Evolutionary conservation across 805 yeast species (phyloP), one percentile per base, ranked within the genome.

Genomic region (Candida lessepsii): DNA sequence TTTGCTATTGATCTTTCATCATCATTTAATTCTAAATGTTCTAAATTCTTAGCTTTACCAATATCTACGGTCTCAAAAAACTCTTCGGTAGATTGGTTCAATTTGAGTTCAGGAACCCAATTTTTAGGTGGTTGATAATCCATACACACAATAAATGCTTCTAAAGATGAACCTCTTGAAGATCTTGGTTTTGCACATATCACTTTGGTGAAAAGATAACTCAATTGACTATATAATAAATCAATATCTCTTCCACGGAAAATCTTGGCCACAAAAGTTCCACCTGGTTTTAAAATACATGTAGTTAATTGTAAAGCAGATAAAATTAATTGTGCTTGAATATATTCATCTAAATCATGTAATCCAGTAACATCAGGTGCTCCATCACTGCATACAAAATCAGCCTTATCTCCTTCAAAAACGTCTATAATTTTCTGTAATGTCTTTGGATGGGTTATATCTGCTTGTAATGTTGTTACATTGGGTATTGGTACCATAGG

Each of bases 331-430:
- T 93, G 98, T 2, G 96, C 96, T 66, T 93, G 99, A 42, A 93
- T 86, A 58, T 91, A 93, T 61, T 93, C 99, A 60, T 93, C 99
- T 44, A 93, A 69, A 62, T 93, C 99, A 58, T 93, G 99, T 37
- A 93, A 64, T 1, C 99, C 99, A 0, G 99, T 93, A 16, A 93
- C 99, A 64, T 93, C 99, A 2, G 99, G 99, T 0, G 99, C 99
- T 42, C 99, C 99, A 60, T 93, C 98, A 53, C 95, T 83, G 54
- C 96, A 88, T 1, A 93, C 96, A 58, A 91, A 84, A 61, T 93
- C 99, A 0, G 98, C 98, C 41, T 85, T 81, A 50, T 86, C 86
- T 28, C 96, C 96, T 16, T 86, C 95, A 67, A 93, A 93, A 29
- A 84, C 74, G 24, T 81, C 83, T 50, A 86, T 63, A 32, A 93